Evolutionary conservation across 805 yeast species (phyloP).

Genomic region (Maudiozyma turicensis): DNA sequence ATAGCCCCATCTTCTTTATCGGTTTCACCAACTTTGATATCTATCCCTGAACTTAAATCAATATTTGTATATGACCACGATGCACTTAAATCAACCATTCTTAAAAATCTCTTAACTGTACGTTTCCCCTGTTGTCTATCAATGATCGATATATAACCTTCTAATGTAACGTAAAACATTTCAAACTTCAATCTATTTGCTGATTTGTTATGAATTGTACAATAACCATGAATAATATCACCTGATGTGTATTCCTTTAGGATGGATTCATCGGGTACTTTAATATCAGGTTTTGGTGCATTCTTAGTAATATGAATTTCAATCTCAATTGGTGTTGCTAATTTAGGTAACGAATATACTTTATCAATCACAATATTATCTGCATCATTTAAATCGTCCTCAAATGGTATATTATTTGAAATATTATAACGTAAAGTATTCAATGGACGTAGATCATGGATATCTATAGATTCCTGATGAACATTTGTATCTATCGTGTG

Average conservation of each 20-base stretch:
- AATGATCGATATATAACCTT: slow-evolving; percentile 32
- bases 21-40: slow-evolving; percentile 34
- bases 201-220: slow-evolving; percentile 40
- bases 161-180: slow-evolving; percentile 46
- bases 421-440: slow-evolving; percentile 13
- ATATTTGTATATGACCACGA: slow-evolving; percentile 42
- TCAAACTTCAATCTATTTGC: slow-evolving; percentile 44
- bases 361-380: slow-evolving; percentile 44
- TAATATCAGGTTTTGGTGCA: slow-evolving; percentile 38
- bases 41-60: slow-evolving; percentile 44
- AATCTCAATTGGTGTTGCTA: slow-evolving; percentile 37
- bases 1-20: slow-evolving; percentile 38
- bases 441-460: slow-evolving; percentile 11
- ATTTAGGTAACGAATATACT: slow-evolving; percentile 39
- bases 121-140: slow-evolving; percentile 28
- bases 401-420: slow-evolving; percentile 11
- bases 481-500: background rate
- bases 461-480: slow-evolving; percentile 1
- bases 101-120: slow-evolving; percentile 39
- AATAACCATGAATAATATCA: slow-evolving; percentile 55
- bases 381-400: slow-evolving; percentile 27
- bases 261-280: slow-evolving; percentile 37
- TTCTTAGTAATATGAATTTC: slow-evolving; percentile 43
- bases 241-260: slow-evolving; percentile 55
- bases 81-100: slow-evolving; percentile 54